Evolutionary conservation across 78 protist species (phyloP).

Genomic region (Speleostelium caveatum): DNA sequence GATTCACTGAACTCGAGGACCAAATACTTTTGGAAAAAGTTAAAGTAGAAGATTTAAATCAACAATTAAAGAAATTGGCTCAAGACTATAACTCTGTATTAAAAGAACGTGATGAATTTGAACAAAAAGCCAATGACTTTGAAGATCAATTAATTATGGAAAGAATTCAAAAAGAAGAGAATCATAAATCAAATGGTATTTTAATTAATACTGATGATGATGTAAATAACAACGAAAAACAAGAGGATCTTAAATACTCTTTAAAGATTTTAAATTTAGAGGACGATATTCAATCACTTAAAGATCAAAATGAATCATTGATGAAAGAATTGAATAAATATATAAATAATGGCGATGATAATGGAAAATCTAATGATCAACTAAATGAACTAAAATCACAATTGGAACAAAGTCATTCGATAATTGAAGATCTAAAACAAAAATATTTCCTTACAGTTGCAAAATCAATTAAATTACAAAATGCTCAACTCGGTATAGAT

Average conservation of each 20-base stretch:
- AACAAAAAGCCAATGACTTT: neutral
- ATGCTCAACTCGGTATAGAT: slow-evolving; percentile 4
- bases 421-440: slow-evolving; percentile 2
- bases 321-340: neutral
- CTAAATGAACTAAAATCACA: neutral
- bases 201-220: neutral
- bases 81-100: neutral
- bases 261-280: neutral
- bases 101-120: neutral
- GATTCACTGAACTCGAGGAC: neutral
- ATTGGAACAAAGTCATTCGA: neutral
- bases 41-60: neutral
- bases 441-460: slow-evolving; percentile 56
- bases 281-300: neutral
- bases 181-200: neutral
- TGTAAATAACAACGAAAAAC: neutral
- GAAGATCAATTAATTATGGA: neutral
- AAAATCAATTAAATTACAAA: slow-evolving; percentile 39
- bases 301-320: neutral
- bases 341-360: neutral
- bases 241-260: neutral
- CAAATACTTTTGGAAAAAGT: neutral
- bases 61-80: neutral
- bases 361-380: neutral
- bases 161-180: neutral